Percentiles rank a stretch among this genome's conserved stretches.
phyloP scores from a whole-genome alignment of 2,329 filamentous ascomycete species.

The Coniochaeta ligniaria region DNA sequence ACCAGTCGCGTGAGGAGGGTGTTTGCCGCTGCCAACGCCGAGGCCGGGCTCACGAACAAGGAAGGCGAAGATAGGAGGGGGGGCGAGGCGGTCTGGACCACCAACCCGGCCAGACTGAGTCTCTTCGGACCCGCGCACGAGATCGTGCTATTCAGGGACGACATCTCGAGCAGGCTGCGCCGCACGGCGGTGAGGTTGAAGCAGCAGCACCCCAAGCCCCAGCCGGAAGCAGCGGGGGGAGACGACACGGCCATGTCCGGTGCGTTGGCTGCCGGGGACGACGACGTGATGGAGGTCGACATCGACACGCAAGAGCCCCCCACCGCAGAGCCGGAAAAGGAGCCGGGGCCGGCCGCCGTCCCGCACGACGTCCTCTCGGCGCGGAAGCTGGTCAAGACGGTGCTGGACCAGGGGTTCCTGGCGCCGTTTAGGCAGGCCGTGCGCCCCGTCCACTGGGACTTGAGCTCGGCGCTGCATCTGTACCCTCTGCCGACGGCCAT shows the following conservation, averaged over 20 bases:
- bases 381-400: slow-evolving; percentile 77
- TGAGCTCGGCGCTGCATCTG: slow-evolving; percentile 65
- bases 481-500: slow-evolving; percentile 85
- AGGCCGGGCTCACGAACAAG: slow-evolving; percentile 42
- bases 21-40: slow-evolving; percentile 71
- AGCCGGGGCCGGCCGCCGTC: slow-evolving; percentile 10
- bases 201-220: slow-evolving; percentile 10
- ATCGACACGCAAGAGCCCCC: slow-evolving; percentile 16
- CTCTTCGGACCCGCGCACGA: slow-evolving; percentile 87
- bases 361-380: slow-evolving; percentile 51
- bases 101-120: slow-evolving; percentile 74
- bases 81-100: slow-evolving; percentile 79
- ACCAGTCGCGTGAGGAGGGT: slow-evolving; percentile 77
- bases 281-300: slow-evolving; percentile 33
- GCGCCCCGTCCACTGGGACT: slow-evolving; percentile 87
- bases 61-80: slow-evolving; percentile 37
- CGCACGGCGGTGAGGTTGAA: slow-evolving; percentile 70
- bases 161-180: slow-evolving; percentile 72
- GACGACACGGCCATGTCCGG: slow-evolving; percentile 26
- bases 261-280: slow-evolving; percentile 12
- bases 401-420: slow-evolving; percentile 85
- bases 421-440: slow-evolving; percentile 76
- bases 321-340: background rate
- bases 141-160: slow-evolving; percentile 79
- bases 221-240: slow-evolving; percentile 23